Conservation (phyloP, 345 rosid genomes). For the Gossypium herbaceum region DNA sequence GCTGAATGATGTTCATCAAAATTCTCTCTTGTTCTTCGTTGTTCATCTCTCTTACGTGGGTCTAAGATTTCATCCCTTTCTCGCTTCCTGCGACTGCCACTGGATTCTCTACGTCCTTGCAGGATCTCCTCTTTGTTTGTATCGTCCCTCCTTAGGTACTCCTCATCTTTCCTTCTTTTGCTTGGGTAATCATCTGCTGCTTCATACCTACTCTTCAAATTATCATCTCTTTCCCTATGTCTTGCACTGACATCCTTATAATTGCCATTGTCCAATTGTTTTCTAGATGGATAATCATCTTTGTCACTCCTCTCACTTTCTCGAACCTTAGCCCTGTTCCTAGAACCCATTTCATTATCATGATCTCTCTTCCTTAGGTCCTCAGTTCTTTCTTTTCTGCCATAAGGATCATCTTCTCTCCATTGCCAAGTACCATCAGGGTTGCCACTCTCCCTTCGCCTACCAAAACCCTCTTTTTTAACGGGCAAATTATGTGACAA, state of each 20-base stretch:
- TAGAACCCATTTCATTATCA: slow-evolving; percentile 61
- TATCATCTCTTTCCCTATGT: slow-evolving; percentile 60
- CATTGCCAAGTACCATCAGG: slow-evolving; percentile 55
- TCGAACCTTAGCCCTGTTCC: slow-evolving; percentile 64
- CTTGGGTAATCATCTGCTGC: slow-evolving; percentile 52
- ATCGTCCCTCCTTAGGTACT: slow-evolving; percentile 50
- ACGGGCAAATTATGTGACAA: slow-evolving; percentile 32
- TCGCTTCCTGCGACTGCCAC: slow-evolving; percentile 54
- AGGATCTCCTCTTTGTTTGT: slow-evolving; percentile 57
- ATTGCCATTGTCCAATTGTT: slow-evolving; percentile 67
- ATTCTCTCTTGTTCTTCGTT: slow-evolving; percentile 65
- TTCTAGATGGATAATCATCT: slow-evolving; percentile 66
- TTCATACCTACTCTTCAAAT: slow-evolving; percentile 52
- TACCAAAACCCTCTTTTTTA: slow-evolving; percentile 55
- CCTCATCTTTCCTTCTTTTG: slow-evolving; percentile 80
- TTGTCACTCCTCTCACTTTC: slow-evolving; percentile 62
- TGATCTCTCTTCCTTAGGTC: slow-evolving; percentile 69
- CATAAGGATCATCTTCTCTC: slow-evolving; percentile 56
- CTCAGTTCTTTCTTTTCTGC: slow-evolving; percentile 58
- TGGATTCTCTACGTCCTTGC: slow-evolving; percentile 58
- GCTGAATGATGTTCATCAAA: slow-evolving; percentile 62
- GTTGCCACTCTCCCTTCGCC: slow-evolving; percentile 64
- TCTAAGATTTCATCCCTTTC: slow-evolving; percentile 76
- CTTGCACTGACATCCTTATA: slow-evolving; percentile 47
- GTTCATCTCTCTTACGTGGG: slow-evolving; percentile 69